Percentiles rank a stretch among this genome's conserved stretches.
Evolutionary conservation across 73 alveolate species (phyloP).

Genomic region (Tetrahymena malaccensis): DNA sequence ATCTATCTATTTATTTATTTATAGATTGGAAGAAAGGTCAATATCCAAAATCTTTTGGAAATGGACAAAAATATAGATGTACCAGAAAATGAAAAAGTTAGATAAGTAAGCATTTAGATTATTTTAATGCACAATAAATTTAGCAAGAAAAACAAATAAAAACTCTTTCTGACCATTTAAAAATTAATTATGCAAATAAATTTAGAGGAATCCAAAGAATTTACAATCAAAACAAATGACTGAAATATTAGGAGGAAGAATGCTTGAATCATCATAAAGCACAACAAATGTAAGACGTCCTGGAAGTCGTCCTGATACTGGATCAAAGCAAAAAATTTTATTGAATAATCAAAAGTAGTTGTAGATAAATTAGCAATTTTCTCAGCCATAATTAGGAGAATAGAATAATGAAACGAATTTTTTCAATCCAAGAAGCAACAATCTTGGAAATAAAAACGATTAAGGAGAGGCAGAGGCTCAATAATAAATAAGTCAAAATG

Average conservation of each 20-base stretch:
- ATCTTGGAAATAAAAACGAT: neutral
- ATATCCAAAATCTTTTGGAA: neutral
- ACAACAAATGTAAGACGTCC: neutral
- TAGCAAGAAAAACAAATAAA: neutral
- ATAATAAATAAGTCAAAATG: neutral
- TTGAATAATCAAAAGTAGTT: neutral
- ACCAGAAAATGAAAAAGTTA: neutral
- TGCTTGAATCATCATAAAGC: neutral
- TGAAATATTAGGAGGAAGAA: neutral
- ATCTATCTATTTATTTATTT: neutral
- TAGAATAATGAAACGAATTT: neutral
- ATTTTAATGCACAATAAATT: neutral
- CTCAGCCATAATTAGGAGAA: neutral
- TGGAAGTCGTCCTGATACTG: neutral
- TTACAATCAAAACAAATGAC: neutral
- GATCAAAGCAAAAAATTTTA: neutral
- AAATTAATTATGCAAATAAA: neutral
- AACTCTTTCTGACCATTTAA: neutral
- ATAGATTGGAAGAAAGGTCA: neutral
- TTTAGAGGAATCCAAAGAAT: neutral
- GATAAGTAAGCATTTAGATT: neutral
- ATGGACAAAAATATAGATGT: neutral
- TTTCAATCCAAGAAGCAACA: neutral
- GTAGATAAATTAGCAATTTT: neutral
- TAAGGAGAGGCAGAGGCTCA: neutral